Conservation (phyloP, 2,329 filamentous ascomycete species). For the Acrocalymma vagum region DNA sequence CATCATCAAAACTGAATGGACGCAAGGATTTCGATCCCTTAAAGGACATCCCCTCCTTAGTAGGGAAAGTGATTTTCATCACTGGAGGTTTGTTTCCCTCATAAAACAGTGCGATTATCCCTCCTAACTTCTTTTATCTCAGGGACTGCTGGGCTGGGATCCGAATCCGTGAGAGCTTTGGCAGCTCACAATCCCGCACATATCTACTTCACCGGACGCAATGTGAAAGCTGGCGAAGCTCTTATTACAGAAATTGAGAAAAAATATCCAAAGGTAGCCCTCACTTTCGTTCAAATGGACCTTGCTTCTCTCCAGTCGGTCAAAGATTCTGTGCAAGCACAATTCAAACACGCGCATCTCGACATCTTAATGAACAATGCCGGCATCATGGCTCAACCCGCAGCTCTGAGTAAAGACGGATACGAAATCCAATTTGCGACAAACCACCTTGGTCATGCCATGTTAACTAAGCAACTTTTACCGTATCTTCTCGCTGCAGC, state of each 20-base stretch:
- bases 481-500: slow-evolving; percentile 51
- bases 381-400: slow-evolving; percentile 44
- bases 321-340: slow-evolving; percentile 32
- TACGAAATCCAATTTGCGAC: slow-evolving; percentile 59
- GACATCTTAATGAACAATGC: slow-evolving; percentile 56
- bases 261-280: slow-evolving; percentile 29
- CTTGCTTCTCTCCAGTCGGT: slow-evolving; percentile 43
- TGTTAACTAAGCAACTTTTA: slow-evolving; percentile 52
- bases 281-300: slow-evolving; percentile 47
- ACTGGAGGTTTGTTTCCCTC: slow-evolving; percentile 25
- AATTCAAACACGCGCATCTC: slow-evolving; percentile 41
- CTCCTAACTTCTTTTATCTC: background rate
- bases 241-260: slow-evolving; percentile 43
- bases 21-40: slow-evolving; percentile 20
- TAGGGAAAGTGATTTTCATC: slow-evolving; percentile 31
- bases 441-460: slow-evolving; percentile 57
- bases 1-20: slow-evolving; percentile 1
- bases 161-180: slow-evolving; percentile 48
- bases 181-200: slow-evolving; percentile 50
- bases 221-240: slow-evolving; percentile 38
- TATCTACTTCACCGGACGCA: slow-evolving; percentile 56
- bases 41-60: slow-evolving; percentile 26
- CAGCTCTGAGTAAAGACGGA: slow-evolving; percentile 50
- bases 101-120: background rate
- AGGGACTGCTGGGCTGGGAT: slow-evolving; percentile 56